phyloP scores from a whole-genome alignment of 768 basidiomycete species.

The Ephemerocybe angulata region DNA sequence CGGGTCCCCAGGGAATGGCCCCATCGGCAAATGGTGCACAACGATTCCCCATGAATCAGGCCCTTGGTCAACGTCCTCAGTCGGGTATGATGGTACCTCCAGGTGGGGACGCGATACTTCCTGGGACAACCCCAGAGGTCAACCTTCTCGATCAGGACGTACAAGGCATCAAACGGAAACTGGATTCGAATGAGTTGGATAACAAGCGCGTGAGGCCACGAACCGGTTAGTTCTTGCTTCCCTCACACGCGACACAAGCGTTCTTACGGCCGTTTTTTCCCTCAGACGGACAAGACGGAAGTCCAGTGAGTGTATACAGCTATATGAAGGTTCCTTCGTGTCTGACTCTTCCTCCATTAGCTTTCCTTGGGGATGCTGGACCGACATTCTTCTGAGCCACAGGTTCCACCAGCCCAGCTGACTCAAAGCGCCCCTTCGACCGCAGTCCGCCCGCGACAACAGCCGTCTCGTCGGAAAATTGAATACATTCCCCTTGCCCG shows the following conservation, averaged over 20 bases:
- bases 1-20: background rate
- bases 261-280: background rate
- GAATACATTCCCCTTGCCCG: conserved; percentile 83
- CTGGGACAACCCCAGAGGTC: conserved; percentile 23
- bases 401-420: conserved; percentile 16
- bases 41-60: conserved; percentile 10
- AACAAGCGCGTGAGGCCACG: conserved; percentile 70
- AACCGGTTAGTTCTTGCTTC: conserved; percentile 49
- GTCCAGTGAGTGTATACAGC: conserved; percentile 39
- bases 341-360: conserved; percentile 15
- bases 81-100: conserved; percentile 7
- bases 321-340: background rate
- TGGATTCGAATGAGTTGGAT: conserved; percentile 61
- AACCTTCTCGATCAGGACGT: conserved; percentile 54
- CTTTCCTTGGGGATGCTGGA: conserved; percentile 27
- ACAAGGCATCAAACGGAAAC: conserved; percentile 70
- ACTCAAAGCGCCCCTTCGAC: conserved; percentile 17
- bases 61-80: conserved; percentile 12
- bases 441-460: conserved; percentile 39
- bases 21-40: conserved; percentile 5
- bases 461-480: conserved; percentile 71
- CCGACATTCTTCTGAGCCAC: conserved; percentile 19
- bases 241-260: background rate
- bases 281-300: conserved; percentile 46
- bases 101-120: conserved; percentile 1